phyloP scores from a whole-genome alignment of 176 grass and related monocot species.

The Triticum timopheevii region DNA sequence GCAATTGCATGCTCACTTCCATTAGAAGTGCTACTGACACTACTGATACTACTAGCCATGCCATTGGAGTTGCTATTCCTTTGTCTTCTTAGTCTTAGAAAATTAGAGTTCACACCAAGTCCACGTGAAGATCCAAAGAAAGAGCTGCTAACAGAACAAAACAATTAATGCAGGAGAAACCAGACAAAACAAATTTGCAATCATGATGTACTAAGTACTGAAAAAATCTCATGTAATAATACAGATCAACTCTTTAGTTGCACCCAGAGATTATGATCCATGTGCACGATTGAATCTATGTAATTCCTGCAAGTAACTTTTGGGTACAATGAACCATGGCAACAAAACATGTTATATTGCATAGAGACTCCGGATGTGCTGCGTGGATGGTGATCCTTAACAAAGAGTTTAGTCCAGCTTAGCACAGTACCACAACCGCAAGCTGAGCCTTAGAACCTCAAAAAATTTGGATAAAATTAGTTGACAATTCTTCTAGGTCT shows the following conservation, averaged over 20 bases:
- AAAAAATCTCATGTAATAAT: background rate
- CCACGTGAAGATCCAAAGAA: constrained; percentile 66
- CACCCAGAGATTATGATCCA: constrained; percentile 7
- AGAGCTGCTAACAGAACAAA: constrained; percentile 56
- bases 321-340: constrained; percentile 7
- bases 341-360: background rate
- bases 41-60: constrained; percentile 80
- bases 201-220: constrained; percentile 7
- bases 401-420: background rate
- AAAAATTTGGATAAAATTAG: background rate
- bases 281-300: background rate
- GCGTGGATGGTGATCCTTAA: constrained; percentile 1
- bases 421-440: background rate
- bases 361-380: background rate
- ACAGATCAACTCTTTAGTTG: constrained; percentile 7
- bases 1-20: constrained; percentile 63
- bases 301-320: constrained; percentile 6
- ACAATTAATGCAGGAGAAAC: constrained; percentile 14
- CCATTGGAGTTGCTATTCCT: constrained; percentile 62
- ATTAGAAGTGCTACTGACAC: constrained; percentile 81
- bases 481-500: background rate
- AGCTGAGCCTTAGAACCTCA: background rate
- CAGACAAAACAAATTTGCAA: constrained; percentile 3
- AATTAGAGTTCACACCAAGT: constrained; percentile 69
- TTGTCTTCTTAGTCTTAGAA: constrained; percentile 64